Conservation (phyloP, 768 basidiomycete genomes). For the Sporobolomyces pararoseus region DNA sequence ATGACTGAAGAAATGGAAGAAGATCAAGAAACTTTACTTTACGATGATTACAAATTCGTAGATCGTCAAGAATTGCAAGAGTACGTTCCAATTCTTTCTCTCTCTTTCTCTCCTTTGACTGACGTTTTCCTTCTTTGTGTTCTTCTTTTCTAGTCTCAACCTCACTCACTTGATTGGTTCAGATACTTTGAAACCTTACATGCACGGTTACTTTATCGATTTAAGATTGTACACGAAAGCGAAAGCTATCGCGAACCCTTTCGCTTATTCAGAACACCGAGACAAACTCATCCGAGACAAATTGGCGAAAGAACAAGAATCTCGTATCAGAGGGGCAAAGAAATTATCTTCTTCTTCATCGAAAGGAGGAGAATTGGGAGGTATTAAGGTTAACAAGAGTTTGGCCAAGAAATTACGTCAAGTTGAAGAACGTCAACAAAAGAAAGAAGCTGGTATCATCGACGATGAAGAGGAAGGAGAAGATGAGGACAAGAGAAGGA, state of each 20-base stretch:
- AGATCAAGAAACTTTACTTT: conserved; percentile 68
- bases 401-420: conserved; percentile 77
- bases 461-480: conserved; percentile 45
- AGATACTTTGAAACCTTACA: conserved; percentile 93
- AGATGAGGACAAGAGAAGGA: conserved; percentile 54
- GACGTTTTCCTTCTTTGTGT: too few species aligned
- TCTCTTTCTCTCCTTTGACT: neutral
- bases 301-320: conserved; percentile 89
- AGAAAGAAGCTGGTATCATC: conserved; percentile 35
- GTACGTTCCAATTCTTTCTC: conserved; percentile 57
- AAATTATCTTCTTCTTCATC: too few species aligned
- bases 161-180: conserved; percentile 92
- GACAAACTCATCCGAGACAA: conserved; percentile 81
- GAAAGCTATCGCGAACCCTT: conserved; percentile 90
- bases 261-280: conserved; percentile 88
- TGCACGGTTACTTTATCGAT: conserved; percentile 98
- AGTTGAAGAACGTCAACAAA: conserved; percentile 44
- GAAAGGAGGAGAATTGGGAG: conserved; percentile 41
- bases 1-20: conserved; percentile 96
- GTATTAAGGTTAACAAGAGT: conserved; percentile 72
- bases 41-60: conserved; percentile 97
- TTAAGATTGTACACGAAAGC: conserved; percentile 95
- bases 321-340: conserved; percentile 80
- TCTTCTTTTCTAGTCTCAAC: conserved; percentile 62
- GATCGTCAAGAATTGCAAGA: conserved; percentile 76